Evolutionary conservation across 495 filamentous ascomycete species (phyloP).

Genomic region (Penicillium riverlandense): DNA sequence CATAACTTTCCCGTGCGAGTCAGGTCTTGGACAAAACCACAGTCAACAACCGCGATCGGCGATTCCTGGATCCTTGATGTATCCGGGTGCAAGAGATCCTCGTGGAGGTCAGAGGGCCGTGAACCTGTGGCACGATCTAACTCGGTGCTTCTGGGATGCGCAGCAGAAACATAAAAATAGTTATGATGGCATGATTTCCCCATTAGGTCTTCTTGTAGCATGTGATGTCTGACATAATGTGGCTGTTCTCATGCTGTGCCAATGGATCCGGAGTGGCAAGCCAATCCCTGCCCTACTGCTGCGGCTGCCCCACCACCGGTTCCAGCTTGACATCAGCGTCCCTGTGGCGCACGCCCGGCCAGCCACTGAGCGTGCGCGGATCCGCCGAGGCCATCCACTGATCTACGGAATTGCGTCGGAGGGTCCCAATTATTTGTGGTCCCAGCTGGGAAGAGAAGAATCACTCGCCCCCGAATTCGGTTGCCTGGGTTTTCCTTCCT

Average conservation of each 20-base stretch:
- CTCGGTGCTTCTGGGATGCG: too few relatives aligned
- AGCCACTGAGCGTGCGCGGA: slow-evolving; percentile 8
- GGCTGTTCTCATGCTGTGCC: not conserved
- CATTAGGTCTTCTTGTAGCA: not conserved
- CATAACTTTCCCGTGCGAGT: too few relatives aligned
- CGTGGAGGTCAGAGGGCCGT: too few relatives aligned
- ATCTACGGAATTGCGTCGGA: slow-evolving; percentile 19
- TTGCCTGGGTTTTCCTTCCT: slow-evolving; percentile 10
- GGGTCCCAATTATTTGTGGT: slow-evolving; percentile 3
- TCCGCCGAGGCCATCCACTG: slow-evolving; percentile 12
- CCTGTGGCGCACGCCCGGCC: slow-evolving; percentile 9
- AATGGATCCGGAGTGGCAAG: not conserved
- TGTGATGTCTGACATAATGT: not conserved
- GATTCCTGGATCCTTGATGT: too few relatives aligned
- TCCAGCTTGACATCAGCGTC: slow-evolving; percentile 1
- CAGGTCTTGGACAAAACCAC: too few relatives aligned
- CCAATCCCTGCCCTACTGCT: too few relatives aligned
- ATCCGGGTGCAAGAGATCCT: too few relatives aligned
- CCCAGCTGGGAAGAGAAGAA: too few relatives aligned
- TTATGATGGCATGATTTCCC: slow-evolving; percentile 2
- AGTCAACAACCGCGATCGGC: too few relatives aligned
- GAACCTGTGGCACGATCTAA: too few relatives aligned
- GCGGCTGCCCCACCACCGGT: too few relatives aligned
- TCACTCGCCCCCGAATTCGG: slow-evolving; percentile 16
- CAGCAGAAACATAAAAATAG: too few relatives aligned